These are phyloP conservation scores for Penicillium nucicola DNA, from an alignment of 495 filamentous ascomycete species.

Conservation along the genomic window DNA sequence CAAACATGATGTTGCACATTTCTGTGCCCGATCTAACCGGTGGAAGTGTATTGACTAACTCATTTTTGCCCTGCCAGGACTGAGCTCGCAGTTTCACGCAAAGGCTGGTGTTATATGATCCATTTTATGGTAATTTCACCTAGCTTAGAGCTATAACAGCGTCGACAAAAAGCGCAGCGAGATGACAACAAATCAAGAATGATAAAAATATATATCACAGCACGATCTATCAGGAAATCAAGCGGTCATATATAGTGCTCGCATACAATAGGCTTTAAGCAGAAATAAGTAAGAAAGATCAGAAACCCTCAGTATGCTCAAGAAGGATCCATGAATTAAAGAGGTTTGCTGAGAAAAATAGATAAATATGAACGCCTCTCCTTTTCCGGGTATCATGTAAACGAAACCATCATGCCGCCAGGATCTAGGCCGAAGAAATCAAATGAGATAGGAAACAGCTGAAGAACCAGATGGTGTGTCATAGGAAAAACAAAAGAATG, in stretches of 20 bases:
- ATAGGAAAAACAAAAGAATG: not conserved
- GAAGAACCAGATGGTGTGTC: not conserved
- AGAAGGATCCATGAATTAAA: not conserved
- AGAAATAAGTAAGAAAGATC: not conserved
- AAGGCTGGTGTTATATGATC: no score
- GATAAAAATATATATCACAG: not conserved
- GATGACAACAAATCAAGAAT: no score
- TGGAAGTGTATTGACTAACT: no score
- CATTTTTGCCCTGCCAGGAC: no score
- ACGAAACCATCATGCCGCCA: not conserved
- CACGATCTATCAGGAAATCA: not conserved
- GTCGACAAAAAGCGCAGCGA: not conserved
- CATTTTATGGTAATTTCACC: no score
- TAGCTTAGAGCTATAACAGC: no score
- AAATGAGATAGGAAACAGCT: not conserved
- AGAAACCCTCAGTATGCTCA: not conserved
- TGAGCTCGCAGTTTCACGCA: no score
- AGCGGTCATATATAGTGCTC: not conserved
- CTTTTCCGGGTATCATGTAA: constrained; percentile 7
- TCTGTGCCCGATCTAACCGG: no score
- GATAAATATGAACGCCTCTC: constrained; percentile 1
- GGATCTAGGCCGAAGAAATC: not conserved
- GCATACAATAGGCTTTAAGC: not conserved
- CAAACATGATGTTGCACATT: no score
- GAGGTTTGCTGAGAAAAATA: not conserved